Percentiles rank a stretch among this genome's conserved stretches.
phyloP scores from a whole-genome alignment of 108 stramenopile genomes.

The Halocafeteria seosinensis region DNA sequence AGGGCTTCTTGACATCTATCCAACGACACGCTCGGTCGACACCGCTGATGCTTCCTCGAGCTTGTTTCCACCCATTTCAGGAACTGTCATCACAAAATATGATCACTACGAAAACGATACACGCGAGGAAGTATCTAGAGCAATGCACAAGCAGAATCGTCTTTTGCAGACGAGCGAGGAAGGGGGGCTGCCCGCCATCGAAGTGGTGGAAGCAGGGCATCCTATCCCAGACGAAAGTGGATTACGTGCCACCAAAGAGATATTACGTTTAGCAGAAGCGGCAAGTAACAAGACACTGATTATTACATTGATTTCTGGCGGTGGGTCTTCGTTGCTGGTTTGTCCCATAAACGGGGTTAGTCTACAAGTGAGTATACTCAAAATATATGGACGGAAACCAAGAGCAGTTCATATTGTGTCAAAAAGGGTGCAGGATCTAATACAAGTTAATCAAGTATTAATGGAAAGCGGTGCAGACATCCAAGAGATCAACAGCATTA shows the following conservation, averaged over 20 bases:
- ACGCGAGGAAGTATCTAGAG: no score
- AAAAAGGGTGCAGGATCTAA: not conserved
- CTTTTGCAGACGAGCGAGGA: no score
- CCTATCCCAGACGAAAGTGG: constrained; percentile 9
- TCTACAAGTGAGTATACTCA: not conserved
- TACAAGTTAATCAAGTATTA: not conserved
- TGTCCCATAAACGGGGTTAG: not conserved
- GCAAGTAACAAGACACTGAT: not conserved
- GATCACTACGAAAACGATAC: no score
- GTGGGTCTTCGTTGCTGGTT: not conserved
- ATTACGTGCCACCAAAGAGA: not conserved
- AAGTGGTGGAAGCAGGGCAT: constrained; percentile 1
- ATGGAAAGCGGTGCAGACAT: constrained; percentile 9
- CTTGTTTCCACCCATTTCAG: not conserved
- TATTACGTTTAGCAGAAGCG: not conserved
- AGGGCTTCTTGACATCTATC: no score
- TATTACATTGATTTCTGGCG: constrained; percentile 1
- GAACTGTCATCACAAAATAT: not conserved
- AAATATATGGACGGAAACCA: no score
- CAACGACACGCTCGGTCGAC: no score
- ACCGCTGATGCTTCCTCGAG: no score
- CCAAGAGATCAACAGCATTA: constrained; percentile 10
- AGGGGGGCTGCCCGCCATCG: not conserved
- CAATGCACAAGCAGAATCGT: no score
- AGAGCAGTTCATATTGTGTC: no score